Evolutionary conservation across 176 grass and related monocot species (phyloP), one percentile per base, ranked within the genome.

Genomic region (Carex littledalei): DNA sequence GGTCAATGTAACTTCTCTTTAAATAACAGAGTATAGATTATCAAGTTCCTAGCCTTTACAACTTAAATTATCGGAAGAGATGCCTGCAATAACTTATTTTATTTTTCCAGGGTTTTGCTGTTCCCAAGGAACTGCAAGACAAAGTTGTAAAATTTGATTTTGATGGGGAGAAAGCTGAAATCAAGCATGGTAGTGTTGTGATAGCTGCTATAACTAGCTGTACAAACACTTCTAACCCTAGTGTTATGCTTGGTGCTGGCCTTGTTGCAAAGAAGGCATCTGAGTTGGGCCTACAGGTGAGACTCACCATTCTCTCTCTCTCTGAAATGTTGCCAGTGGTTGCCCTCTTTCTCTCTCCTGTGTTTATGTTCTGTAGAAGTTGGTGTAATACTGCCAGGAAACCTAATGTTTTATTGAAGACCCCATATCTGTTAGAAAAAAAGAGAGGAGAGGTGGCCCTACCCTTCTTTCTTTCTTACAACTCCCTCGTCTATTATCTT

Each of bases 121-220:
- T 97, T 52, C 90, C 91, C 9, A 97, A 97, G 83, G 94, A 92
- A 79, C 13, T 88, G 18, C 91, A 97, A 74, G 84, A 90, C 69
- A 97, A 97, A 83, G 84, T 89, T 78, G 86, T 92, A 21, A 92
- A 90, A 83, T 97, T 97, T 84, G 90, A 92, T 84, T 97, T 94
- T 45, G 78, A 97, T 81, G 94, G 94, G 67, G 81, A 89, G 65
- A 78, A 84, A 74, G 94, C 94, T 73, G 90, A 97, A 89, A 63
- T 97, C 15, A 94, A 92, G 81, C 94, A 97, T 21, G 92, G 90
- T 26, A 94, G 87, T 87, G 89, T 97, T 92, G 92, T 97, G 77
- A 97, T 97, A 87, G 92, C 94, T 85, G 94, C 94, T 84, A 97
- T 97, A 64, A 97, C 94, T 64, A 92, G 94, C 66, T 97, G 94